Evolutionary conservation across 345 rosid genomes (phyloP).

Genomic region (Brassica rapa): DNA sequence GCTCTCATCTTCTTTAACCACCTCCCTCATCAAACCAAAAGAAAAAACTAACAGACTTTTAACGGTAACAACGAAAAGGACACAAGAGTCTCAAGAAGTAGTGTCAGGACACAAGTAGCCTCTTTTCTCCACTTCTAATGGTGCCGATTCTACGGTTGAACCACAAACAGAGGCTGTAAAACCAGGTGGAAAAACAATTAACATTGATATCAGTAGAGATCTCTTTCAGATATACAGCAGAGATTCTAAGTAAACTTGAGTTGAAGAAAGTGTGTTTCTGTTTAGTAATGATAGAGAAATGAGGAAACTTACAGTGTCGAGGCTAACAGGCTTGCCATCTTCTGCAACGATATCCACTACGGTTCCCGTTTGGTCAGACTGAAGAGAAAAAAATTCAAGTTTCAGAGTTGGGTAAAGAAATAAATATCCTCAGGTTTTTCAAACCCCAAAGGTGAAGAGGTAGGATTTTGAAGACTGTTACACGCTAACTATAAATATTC

Average conservation of each 20-base stretch:
- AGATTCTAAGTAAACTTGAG: background rate
- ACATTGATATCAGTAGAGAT: slow-evolving; percentile 20
- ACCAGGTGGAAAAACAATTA: background rate
- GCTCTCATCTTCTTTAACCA: background rate
- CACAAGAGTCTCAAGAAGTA: background rate
- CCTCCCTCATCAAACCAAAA: background rate
- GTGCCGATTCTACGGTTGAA: slow-evolving; percentile 57
- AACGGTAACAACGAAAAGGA: background rate
- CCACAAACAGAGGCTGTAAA: slow-evolving; percentile 72
- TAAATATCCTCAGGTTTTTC: background rate
- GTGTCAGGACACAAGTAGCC: background rate
- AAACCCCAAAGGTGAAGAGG: background rate
- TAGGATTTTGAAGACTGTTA: background rate
- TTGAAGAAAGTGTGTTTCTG: background rate
- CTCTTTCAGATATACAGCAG: background rate
- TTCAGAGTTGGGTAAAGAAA: slow-evolving; percentile 5
- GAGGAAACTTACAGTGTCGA: slow-evolving; percentile 59
- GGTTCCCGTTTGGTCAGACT: slow-evolving; percentile 86
- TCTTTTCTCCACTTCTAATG: slow-evolving; percentile 9
- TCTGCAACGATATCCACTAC: slow-evolving; percentile 71
- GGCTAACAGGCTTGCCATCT: slow-evolving; percentile 71
- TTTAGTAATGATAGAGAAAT: background rate
- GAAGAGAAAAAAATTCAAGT: slow-evolving; percentile 14
- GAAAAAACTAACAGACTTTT: background rate
- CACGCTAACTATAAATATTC: background rate